These are phyloP conservation scores for Zalaria obscura DNA, from an alignment of 2,329 filamentous ascomycete genomes.

Conservation along the genomic window DNA sequence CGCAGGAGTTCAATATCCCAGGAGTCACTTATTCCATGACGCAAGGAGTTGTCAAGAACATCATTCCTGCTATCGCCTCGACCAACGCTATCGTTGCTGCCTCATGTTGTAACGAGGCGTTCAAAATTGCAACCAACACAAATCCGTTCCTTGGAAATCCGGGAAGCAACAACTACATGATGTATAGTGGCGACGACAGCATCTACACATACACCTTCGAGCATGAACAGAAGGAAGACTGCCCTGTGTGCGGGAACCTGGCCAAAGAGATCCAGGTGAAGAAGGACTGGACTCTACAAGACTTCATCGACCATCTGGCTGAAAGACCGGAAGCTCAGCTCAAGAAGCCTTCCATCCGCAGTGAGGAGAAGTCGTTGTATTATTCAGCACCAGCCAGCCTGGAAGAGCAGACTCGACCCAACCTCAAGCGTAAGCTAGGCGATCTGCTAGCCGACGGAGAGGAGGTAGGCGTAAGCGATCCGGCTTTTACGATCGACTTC, in stretches of 20 bases:
- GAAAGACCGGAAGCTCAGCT: slow-evolving; percentile 79
- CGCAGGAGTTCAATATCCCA: slow-evolving; percentile 74
- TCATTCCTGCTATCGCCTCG: slow-evolving; percentile 94
- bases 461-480: slow-evolving; percentile 83
- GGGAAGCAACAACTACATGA: slow-evolving; percentile 79
- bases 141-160: slow-evolving; percentile 67
- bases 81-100: slow-evolving; percentile 96
- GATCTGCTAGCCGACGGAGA: slow-evolving; percentile 71
- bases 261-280: slow-evolving; percentile 63
- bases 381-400: slow-evolving; percentile 72
- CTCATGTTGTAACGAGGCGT: slow-evolving; percentile 88
- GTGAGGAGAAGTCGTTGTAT: slow-evolving; percentile 73
- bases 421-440: slow-evolving; percentile 61
- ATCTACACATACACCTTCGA: slow-evolving; percentile 97
- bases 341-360: slow-evolving; percentile 79
- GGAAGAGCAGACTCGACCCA: slow-evolving; percentile 71
- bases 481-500: slow-evolving; percentile 67
- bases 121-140: slow-evolving; percentile 77
- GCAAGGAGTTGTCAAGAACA: slow-evolving; percentile 97
- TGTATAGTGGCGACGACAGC: slow-evolving; percentile 92
- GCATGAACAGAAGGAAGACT: slow-evolving; percentile 87
- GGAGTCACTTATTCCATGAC: slow-evolving; percentile 94
- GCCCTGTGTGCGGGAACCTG: slow-evolving; percentile 79
- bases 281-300: slow-evolving; percentile 57
- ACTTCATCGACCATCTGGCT: slow-evolving; percentile 74